phyloP scores from a whole-genome alignment of 1,284 basidiomycete species.

The Cryptococcus sp. region DNA sequence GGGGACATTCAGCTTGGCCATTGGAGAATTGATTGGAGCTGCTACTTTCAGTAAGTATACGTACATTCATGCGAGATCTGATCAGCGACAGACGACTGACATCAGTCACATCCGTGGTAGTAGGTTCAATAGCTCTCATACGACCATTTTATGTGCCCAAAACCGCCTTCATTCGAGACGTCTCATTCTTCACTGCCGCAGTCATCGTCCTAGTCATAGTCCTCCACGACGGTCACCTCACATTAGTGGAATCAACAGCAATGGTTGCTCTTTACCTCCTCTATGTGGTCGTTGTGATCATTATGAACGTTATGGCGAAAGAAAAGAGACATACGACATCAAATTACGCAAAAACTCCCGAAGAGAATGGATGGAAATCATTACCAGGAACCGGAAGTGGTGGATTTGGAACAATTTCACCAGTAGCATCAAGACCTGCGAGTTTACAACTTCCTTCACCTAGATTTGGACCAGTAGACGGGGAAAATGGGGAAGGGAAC shows the following conservation, averaged over 20 bases:
- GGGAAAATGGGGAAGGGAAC: background rate
- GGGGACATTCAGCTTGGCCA: slow-evolving; percentile 79
- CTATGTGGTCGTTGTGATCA: slow-evolving; percentile 74
- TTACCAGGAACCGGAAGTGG: background rate
- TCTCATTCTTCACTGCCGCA: slow-evolving; percentile 84
- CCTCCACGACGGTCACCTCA: slow-evolving; percentile 72
- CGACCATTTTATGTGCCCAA: slow-evolving; percentile 81
- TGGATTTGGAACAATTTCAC: background rate
- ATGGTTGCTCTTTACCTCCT: slow-evolving; percentile 72
- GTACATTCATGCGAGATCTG: too few relatives aligned
- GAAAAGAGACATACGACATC: slow-evolving; percentile 35
- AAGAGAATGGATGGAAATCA: slow-evolving; percentile 17
- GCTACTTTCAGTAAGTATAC: slow-evolving; percentile 67
- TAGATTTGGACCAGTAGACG: background rate
- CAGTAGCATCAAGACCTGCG: background rate
- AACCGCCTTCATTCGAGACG: slow-evolving; percentile 82
- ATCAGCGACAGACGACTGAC: background rate
- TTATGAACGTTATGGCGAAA: slow-evolving; percentile 67
- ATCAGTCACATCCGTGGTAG: slow-evolving; percentile 79
- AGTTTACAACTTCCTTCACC: background rate
- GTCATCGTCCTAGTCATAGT: slow-evolving; percentile 69
- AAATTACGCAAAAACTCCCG: slow-evolving; percentile 48
- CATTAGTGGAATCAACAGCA: slow-evolving; percentile 65
- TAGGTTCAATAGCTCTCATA: slow-evolving; percentile 93
- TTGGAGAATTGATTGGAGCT: slow-evolving; percentile 92